A percentile compares a stretch with the other conserved stretches of the same genome.
Conservation (phyloP, 2,329 filamentous ascomycete species). For the Fusarium clavum region DNA sequence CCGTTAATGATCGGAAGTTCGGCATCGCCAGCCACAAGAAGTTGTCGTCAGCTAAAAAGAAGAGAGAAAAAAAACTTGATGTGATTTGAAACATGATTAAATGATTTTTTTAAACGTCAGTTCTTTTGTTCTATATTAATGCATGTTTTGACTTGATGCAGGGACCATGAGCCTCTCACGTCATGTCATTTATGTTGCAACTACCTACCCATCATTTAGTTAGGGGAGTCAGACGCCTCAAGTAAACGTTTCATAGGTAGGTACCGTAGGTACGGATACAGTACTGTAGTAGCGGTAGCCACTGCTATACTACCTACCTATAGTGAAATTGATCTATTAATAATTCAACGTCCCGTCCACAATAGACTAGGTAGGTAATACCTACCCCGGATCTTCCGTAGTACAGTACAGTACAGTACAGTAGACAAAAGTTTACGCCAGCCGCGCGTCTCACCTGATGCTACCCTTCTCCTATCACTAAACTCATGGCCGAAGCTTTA, state of each 20-base stretch:
- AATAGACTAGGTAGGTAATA: background rate
- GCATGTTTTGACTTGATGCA: constrained; percentile 3
- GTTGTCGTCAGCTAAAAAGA: constrained; percentile 28
- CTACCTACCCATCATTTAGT: background rate
- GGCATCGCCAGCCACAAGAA: constrained; percentile 24
- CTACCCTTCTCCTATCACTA: background rate
- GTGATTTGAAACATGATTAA: background rate
- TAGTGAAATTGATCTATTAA: constrained; percentile 1
- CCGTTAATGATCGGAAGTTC: constrained; percentile 25
- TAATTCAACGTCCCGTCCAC: background rate
- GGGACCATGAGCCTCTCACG: constrained; percentile 9
- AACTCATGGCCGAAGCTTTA: background rate
- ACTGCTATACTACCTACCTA: background rate
- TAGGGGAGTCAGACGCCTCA: background rate
- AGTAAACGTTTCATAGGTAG: constrained; percentile 4
- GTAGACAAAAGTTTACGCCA: background rate
- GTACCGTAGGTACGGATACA: background rate
- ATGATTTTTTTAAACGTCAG: background rate
- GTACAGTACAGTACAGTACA: background rate
- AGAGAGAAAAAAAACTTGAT: background rate
- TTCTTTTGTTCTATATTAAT: background rate
- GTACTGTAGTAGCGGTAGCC: background rate
- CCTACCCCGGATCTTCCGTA: constrained; percentile 3
- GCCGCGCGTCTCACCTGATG: constrained; percentile 18
- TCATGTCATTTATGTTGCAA: background rate